These are phyloP conservation scores for Penicillium canariense DNA, from an alignment of 495 filamentous ascomycete species.

Conservation along the genomic window DNA sequence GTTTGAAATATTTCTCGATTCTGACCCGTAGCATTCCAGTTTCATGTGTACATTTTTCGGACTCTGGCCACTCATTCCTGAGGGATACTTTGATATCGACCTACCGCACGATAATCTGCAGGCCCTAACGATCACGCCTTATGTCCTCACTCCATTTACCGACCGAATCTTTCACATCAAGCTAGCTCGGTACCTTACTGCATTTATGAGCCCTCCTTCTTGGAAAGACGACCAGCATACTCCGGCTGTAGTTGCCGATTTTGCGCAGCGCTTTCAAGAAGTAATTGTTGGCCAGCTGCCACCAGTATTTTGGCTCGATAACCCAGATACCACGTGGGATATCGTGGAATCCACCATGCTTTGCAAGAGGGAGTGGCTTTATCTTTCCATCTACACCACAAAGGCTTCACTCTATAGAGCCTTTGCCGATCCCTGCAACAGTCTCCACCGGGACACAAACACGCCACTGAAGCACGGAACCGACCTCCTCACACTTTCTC, in stretches of 20 bases:
- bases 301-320: constrained; percentile 11
- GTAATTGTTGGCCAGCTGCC: constrained; percentile 18
- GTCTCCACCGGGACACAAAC: constrained; percentile 9
- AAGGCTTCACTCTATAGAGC: constrained; percentile 15
- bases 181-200: constrained; percentile 14
- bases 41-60: constrained; percentile 19
- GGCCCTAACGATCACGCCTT: constrained; percentile 3
- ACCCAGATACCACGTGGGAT: constrained; percentile 17
- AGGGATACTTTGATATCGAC: constrained; percentile 22
- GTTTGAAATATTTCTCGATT: no score
- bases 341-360: constrained; percentile 3
- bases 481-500: constrained; percentile 14
- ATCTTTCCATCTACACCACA: constrained; percentile 11
- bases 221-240: constrained; percentile 16
- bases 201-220: constrained; percentile 22
- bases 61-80: constrained; percentile 22
- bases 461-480: neutral
- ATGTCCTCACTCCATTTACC: constrained; percentile 17
- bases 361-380: constrained; percentile 15
- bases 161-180: constrained; percentile 20
- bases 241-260: constrained; percentile 12
- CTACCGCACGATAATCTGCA: constrained; percentile 15
- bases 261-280: constrained; percentile 18
- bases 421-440: constrained; percentile 21
- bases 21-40: neutral